Conservation (phyloP, 345 rosid genomes). For the Anastatica hierochuntica region DNA sequence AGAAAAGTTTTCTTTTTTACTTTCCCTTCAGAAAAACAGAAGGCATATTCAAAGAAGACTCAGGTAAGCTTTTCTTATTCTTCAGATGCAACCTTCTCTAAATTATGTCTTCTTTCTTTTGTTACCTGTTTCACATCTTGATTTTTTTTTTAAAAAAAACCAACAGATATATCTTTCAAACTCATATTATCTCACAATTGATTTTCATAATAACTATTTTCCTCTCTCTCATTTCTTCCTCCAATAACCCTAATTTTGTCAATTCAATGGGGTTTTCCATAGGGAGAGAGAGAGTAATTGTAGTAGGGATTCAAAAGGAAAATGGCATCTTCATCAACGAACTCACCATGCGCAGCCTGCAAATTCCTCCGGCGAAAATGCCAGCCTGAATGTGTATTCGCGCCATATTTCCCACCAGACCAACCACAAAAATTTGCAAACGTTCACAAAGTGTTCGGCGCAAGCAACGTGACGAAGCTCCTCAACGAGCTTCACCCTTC, state of each 20-base stretch:
- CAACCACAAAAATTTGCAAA: constrained; percentile 51
- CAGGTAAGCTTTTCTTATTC: constrained; percentile 20
- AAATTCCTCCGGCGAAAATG: constrained; percentile 58
- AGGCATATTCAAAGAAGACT: constrained; percentile 5
- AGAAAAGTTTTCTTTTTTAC: constrained; percentile 16
- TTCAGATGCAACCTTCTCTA: constrained; percentile 4
- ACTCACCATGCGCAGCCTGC: constrained; percentile 60
- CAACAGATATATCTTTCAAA: neutral
- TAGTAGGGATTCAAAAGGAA: too few relatives aligned
- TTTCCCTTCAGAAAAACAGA: constrained; percentile 17
- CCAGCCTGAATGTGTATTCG: constrained; percentile 56
- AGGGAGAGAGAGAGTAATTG: too few relatives aligned
- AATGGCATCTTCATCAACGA: constrained; percentile 41
- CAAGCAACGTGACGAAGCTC: constrained; percentile 59
- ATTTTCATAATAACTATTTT: neutral
- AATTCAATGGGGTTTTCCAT: too few relatives aligned
- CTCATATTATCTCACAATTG: constrained; percentile 1
- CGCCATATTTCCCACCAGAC: constrained; percentile 65
- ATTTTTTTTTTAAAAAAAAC: neutral
- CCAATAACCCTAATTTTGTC: constrained; percentile 11
- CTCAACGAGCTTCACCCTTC: constrained; percentile 43
- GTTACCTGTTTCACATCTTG: neutral
- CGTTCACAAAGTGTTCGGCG: constrained; percentile 56
- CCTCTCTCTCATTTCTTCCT: constrained; percentile 4
- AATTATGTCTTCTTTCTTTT: constrained; percentile 3